A percentile compares a stretch with the other conserved stretches of the same genome.
Evolutionary conservation across 495 filamentous ascomycete genomes (phyloP).

Genomic region (Podospora didyma): DNA sequence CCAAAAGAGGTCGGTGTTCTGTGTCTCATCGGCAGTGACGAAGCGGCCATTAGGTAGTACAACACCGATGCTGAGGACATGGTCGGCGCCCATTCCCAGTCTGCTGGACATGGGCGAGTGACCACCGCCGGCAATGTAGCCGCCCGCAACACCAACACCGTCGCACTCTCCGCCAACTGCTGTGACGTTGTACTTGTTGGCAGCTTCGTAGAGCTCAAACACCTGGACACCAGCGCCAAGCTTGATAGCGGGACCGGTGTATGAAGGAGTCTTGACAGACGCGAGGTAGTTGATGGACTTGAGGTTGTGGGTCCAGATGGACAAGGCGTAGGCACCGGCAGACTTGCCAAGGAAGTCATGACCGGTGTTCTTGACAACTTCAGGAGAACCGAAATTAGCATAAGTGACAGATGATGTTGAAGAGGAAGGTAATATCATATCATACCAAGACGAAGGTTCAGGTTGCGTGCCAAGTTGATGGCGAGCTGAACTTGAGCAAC

Average conservation of each 20-base stretch:
- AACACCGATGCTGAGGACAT: slow-evolving; percentile 50
- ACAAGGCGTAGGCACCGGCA: slow-evolving; percentile 47
- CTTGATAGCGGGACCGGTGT: slow-evolving; percentile 50
- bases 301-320: slow-evolving; percentile 60
- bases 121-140: slow-evolving; percentile 53
- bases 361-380: slow-evolving; percentile 66
- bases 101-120: slow-evolving; percentile 40
- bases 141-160: slow-evolving; percentile 47
- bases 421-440: no score
- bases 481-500: slow-evolving; percentile 56
- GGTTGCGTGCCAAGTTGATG: slow-evolving; percentile 58
- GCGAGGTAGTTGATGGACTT: slow-evolving; percentile 22
- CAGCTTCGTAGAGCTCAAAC: slow-evolving; percentile 45
- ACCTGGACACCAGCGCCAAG: slow-evolving; percentile 56
- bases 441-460: no score
- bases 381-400: slow-evolving; percentile 33
- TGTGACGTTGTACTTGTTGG: slow-evolving; percentile 42
- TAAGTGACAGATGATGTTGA: no score
- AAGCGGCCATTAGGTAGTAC: slow-evolving; percentile 54
- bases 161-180: slow-evolving; percentile 48
- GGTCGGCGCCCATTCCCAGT: slow-evolving; percentile 51
- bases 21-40: slow-evolving; percentile 45
- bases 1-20: slow-evolving; percentile 61
- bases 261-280: slow-evolving; percentile 22
- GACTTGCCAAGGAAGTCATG: slow-evolving; percentile 54